Evolutionary conservation across 805 yeast species (phyloP).

Genomic region (Monosporozyma yasuniensis): DNA sequence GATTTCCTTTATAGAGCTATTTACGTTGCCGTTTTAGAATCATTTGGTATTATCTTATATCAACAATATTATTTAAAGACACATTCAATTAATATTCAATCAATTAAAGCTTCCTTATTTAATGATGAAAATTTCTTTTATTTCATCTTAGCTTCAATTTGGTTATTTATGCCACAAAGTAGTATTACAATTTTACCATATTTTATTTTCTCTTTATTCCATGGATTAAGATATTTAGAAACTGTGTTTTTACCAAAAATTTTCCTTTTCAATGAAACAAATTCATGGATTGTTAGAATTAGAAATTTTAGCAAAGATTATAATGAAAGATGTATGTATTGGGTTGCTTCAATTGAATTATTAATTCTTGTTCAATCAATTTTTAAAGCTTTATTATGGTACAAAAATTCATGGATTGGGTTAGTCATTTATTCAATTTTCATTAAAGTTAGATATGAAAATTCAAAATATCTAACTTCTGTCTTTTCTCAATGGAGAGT

Average conservation of each 20-base stretch:
- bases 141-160: slow-evolving; percentile 44
- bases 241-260: slow-evolving; percentile 58
- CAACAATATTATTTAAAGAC: slow-evolving; percentile 39
- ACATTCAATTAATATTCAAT: slow-evolving; percentile 9
- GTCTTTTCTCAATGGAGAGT: slow-evolving; percentile 64
- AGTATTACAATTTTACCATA: slow-evolving; percentile 64
- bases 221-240: slow-evolving; percentile 62
- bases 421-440: slow-evolving; percentile 50
- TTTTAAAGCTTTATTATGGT: slow-evolving; percentile 50
- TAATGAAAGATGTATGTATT: slow-evolving; percentile 50
- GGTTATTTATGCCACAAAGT: slow-evolving; percentile 51
- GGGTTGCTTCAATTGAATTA: slow-evolving; percentile 54
- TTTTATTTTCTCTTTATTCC: slow-evolving; percentile 71
- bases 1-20: slow-evolving; percentile 47
- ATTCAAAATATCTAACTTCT: slow-evolving; percentile 61
- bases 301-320: slow-evolving; percentile 40
- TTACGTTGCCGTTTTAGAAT: slow-evolving; percentile 54
- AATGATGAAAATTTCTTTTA: slow-evolving; percentile 70
- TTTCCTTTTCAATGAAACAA: slow-evolving; percentile 16
- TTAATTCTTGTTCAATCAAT: slow-evolving; percentile 34
- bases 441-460: slow-evolving; percentile 69
- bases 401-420: slow-evolving; percentile 52
- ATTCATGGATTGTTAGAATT: slow-evolving; percentile 21
- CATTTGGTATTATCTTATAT: slow-evolving; percentile 68
- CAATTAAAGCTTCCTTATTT: slow-evolving; percentile 20